A percentile compares a stretch with the other conserved stretches of the same genome.
Conservation (phyloP, 2,329 filamentous ascomycete genomes). For the Alternaria arbusti region DNA sequence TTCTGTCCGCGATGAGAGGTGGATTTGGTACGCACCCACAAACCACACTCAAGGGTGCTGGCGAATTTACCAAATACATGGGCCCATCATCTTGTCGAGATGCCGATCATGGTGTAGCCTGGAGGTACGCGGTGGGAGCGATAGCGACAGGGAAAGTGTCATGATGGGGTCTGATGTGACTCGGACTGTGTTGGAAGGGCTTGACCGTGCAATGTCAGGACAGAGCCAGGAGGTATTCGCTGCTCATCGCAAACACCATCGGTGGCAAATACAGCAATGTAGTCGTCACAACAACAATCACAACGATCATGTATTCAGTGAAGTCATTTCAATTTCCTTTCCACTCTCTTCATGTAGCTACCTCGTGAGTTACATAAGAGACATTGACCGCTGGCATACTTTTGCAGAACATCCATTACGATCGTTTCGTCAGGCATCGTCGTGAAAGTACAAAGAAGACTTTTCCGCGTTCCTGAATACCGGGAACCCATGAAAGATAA, state of each 20-base stretch:
- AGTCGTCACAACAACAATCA: background rate
- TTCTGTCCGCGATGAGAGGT: too few species aligned
- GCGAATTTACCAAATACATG: background rate
- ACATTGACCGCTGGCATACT: slow-evolving; percentile 27
- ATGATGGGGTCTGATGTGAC: background rate
- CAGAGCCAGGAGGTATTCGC: background rate
- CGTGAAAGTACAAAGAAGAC: slow-evolving; percentile 38
- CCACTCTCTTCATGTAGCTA: slow-evolving; percentile 19
- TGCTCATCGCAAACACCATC: background rate
- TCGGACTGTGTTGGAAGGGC: background rate
- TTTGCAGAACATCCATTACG: slow-evolving; percentile 34
- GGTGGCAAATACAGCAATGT: background rate
- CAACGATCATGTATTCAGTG: background rate
- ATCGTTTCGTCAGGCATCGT: slow-evolving; percentile 37
- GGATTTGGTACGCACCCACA: too few species aligned
- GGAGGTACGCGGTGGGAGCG: background rate
- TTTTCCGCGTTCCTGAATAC: slow-evolving; percentile 34
- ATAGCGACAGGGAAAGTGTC: background rate
- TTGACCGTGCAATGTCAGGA: too few species aligned
- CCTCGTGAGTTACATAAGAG: slow-evolving; percentile 27
- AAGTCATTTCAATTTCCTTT: slow-evolving; percentile 28
- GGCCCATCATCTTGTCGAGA: background rate
- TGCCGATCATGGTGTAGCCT: background rate
- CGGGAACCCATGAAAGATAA: slow-evolving; percentile 33
- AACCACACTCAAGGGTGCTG: background rate